Conservation (phyloP, 2,329 filamentous ascomycete species). For the Penicillium sp. region DNA sequence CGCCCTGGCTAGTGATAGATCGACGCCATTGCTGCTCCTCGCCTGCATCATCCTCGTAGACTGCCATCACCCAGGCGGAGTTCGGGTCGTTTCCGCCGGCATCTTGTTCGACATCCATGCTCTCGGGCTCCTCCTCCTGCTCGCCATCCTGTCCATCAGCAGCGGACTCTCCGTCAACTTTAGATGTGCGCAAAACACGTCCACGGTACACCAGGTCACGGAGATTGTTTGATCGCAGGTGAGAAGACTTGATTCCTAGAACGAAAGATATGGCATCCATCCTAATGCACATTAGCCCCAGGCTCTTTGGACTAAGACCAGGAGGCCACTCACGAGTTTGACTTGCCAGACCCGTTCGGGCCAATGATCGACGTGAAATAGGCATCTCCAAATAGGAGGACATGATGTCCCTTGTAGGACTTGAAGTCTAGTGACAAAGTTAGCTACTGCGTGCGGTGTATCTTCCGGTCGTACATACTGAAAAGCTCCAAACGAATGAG, state of each 20-base stretch:
- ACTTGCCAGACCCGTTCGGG: conserved; percentile 98
- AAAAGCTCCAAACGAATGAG: conserved; percentile 91
- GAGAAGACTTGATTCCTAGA: conserved; percentile 96
- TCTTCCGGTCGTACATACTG: conserved; percentile 59
- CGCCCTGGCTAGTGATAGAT: conserved; percentile 80
- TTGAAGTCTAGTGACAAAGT: conserved; percentile 75
- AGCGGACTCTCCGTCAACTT: conserved; percentile 74
- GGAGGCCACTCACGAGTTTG: conserved; percentile 71
- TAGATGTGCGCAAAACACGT: conserved; percentile 85
- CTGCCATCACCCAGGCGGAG: conserved; percentile 98
- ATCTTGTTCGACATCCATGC: conserved; percentile 59
- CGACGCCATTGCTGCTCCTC: conserved; percentile 96
- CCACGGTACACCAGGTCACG: conserved; percentile 96
- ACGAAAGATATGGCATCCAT: conserved; percentile 99
- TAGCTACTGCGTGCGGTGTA: conserved; percentile 16
- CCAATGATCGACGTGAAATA: conserved; percentile 99
- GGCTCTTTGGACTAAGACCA: neutral
- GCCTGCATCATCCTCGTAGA: conserved; percentile 95
- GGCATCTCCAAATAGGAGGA: conserved; percentile 89
- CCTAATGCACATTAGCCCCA: conserved; percentile 46
- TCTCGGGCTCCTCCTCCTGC: conserved; percentile 57
- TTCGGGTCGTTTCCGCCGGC: conserved; percentile 72
- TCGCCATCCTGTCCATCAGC: conserved; percentile 61
- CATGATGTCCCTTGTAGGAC: conserved; percentile 97
- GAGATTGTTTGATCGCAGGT: conserved; percentile 88